Base-by-base conservation (phyloP, 2,329 filamentous ascomycete genomes). In the Cladosporium sphaerospermum region DNA sequence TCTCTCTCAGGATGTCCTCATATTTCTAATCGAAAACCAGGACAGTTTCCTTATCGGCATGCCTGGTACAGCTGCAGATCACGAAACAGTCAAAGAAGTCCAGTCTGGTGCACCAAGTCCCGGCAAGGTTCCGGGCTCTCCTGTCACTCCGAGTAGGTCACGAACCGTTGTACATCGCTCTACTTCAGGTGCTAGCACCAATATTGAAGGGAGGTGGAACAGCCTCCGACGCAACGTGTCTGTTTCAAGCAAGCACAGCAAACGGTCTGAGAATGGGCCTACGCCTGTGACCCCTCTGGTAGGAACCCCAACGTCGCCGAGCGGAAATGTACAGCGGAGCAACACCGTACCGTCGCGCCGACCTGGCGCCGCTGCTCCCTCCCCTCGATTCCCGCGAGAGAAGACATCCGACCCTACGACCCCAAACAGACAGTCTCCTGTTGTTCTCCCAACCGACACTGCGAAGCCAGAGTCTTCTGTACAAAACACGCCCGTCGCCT, bases 31-130 rank as follows among this genome's bases (percentile, higher is more conserved):
- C 60, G 91, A 97, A 67, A 96, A 99, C 64, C 93, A 99, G 69
- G 93, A 99, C 65, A 89, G 96, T 70, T 99, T 99, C 76, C 76
- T 99, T 59, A 95, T 99, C 59, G 93, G 93, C 52, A 99, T 99
- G 93, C 89, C 90, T 67, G 93, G 93, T 42, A 96, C 91, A n/a
- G 91, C 84, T n/a, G 88, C 91, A n/a, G 91, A 96, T 66, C 89
- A 95, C 66, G 84, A 82, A 56, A 84, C 82, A 7, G 77, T 83
- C 46, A 80, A 81, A 63, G 81, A 84, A 56, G 76, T 84, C 36
- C 84, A 91, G 64, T 88, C 87, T 53, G 86, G 86, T 3, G 80
- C 81, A 3, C 74, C 76, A 31, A 60, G 75, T 69, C 80, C 58
- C 73, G 72, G 67, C 61, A 78, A 69, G 55, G 48, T 44, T 18